Conservation (phyloP, 352 stramenopile genomes). For the Phytophthora agathidicida region DNA sequence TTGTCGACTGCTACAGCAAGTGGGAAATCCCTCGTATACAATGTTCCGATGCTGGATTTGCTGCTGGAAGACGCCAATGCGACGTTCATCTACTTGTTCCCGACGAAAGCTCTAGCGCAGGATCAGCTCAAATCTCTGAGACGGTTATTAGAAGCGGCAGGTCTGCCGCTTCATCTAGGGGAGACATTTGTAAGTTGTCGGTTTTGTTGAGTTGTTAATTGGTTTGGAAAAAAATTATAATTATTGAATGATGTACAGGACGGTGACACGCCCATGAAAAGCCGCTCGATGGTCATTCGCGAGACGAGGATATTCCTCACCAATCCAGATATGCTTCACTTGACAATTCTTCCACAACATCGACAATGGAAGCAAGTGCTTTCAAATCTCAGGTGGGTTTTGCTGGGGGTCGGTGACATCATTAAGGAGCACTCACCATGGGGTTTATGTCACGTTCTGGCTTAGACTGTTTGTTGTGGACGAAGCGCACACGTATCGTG, state of each 20-base stretch:
- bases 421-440: background rate
- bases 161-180: conserved; percentile 53
- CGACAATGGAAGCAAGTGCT: conserved; percentile 91
- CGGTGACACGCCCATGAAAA: conserved; percentile 93
- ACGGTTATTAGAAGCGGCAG: conserved; percentile 65
- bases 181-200: conserved; percentile 63
- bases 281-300: conserved; percentile 83
- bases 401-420: background rate
- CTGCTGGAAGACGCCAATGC: conserved; percentile 58
- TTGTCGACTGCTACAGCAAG: conserved; percentile 97
- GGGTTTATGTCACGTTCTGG: background rate
- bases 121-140: conserved; percentile 95
- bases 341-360: conserved; percentile 95
- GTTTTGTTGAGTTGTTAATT: background rate
- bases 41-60: conserved; percentile 91
- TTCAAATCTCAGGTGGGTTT: conserved; percentile 81
- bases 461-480: conserved; percentile 77
- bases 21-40: conserved; percentile 98
- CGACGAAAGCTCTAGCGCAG: conserved; percentile 98
- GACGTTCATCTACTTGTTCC: conserved; percentile 96
- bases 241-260: conserved; percentile 62
- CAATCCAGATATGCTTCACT: conserved; percentile 99
- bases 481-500: conserved; percentile 96
- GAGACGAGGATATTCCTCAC: conserved; percentile 96
- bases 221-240: background rate